Evolutionary conservation across 257 asterid species (phyloP).

Genomic region (Scutellaria barbata): DNA sequence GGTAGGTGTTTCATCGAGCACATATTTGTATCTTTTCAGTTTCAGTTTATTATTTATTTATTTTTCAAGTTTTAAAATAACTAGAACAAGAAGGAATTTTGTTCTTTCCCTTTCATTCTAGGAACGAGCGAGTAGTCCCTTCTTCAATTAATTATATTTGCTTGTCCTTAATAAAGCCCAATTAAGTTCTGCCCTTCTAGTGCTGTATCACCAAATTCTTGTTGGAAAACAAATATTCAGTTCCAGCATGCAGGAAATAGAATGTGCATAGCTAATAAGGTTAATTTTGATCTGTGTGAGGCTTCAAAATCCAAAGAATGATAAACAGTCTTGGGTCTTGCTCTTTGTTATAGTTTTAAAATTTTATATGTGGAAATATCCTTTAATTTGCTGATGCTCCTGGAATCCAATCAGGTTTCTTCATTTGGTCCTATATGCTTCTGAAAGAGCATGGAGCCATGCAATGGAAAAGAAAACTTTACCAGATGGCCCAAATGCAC

Average conservation of each 20-base stretch:
- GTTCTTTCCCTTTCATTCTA: not conserved
- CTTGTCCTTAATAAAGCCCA: not conserved
- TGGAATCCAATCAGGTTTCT: conserved; percentile 66
- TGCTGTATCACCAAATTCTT: conserved; percentile 16
- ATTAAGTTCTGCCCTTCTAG: not conserved
- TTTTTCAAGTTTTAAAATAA: not conserved
- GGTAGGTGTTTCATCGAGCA: conserved; percentile 48
- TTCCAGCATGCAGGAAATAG: not conserved
- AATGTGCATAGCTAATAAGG: conserved; percentile 13
- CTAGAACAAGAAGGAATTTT: not conserved
- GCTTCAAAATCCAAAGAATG: conserved; percentile 9
- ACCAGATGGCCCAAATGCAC: conserved; percentile 95
- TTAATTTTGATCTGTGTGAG: not conserved
- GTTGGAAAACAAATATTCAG: not conserved
- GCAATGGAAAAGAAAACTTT: conserved; percentile 99
- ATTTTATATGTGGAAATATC: not conserved
- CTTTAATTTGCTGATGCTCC: conserved; percentile 23
- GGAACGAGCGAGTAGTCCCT: not conserved
- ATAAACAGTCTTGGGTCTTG: not conserved
- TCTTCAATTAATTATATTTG: not conserved
- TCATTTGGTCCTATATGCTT: conserved; percentile 79
- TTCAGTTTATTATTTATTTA: not conserved
- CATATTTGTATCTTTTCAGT: not conserved
- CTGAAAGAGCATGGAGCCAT: conserved; percentile 99
- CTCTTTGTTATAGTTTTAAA: not conserved